phyloP scores from a whole-genome alignment of 441 rosid genomes.

The Oxalis stricta region DNA sequence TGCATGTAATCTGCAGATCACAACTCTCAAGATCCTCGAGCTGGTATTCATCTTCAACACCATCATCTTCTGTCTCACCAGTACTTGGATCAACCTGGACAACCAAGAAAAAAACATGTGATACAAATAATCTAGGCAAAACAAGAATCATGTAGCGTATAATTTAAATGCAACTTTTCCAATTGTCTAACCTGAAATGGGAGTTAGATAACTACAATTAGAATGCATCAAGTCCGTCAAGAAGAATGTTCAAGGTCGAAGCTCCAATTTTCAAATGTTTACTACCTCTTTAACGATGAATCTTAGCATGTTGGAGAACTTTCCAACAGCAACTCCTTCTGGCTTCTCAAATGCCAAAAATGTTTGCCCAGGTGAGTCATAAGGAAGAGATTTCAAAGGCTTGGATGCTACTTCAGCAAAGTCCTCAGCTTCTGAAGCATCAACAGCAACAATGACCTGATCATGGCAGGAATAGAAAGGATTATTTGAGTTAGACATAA shows the following conservation, averaged over 20 bases:
- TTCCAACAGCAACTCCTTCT: conserved; percentile 64
- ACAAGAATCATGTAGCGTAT: neutral
- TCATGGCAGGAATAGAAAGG: conserved; percentile 10
- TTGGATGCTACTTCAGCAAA: conserved; percentile 51
- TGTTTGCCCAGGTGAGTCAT: conserved; percentile 83
- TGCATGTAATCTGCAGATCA: conserved; percentile 82
- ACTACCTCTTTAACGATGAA: conserved; percentile 86
- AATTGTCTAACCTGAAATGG: too few relatives aligned
- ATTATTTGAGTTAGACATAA: conserved; percentile 3
- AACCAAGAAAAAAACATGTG: neutral
- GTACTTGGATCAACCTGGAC: conserved; percentile 80
- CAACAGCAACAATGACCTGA: conserved; percentile 77
- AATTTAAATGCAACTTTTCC: too few relatives aligned
- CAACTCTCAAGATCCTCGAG: conserved; percentile 90
- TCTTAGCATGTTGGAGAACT: conserved; percentile 78
- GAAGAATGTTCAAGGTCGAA: too few relatives aligned
- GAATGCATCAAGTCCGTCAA: too few relatives aligned
- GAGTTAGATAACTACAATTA: too few relatives aligned
- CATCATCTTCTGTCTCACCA: conserved; percentile 87
- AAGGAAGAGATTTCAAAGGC: conserved; percentile 73
- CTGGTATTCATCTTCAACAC: conserved; percentile 96
- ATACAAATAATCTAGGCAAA: too few relatives aligned
- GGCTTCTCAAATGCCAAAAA: conserved; percentile 87
- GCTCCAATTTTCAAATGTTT: too few relatives aligned
- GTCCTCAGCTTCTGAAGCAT: conserved; percentile 85